Base-by-base conservation (phyloP, 139 green algal genomes). In the Deuterostichococcus epilithicus region DNA sequence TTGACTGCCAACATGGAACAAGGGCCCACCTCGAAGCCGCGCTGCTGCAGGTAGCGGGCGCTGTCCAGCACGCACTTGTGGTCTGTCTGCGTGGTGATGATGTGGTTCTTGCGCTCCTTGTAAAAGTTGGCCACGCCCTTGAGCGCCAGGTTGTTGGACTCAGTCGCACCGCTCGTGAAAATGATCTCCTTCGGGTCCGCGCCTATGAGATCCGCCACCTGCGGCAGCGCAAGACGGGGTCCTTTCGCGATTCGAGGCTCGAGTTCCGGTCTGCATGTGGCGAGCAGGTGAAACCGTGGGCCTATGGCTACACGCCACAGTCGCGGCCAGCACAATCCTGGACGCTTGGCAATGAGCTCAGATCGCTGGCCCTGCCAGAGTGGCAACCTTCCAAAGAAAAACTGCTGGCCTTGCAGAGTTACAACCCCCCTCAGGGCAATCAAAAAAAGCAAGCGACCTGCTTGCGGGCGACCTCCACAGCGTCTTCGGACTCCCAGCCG, bases 151-250 rank as follows among this genome's bases (percentile, higher is more conserved):
- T 99, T 99, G 91, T 99, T 99, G 36, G 88, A 93, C 84, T 99
- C 95, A 0, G 96, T 99, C 5, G 95, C 96, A 0, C 96, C 96
- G 15, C 83, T 94, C 10, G 96, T 99, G 86, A 99, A 99, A 34
- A 99, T 89, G 71, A 99, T 98, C 87, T 99, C 96, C 81, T 98
- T 98, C 37, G 94, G 81, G 76, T 97, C 89, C 28, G 95, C 94
- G 5, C 92, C 92, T 65, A 99, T 92, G 10, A 98, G 77, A 0
- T 59, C 10, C 3, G 95, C 95, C 13, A 98, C 87, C 88, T 97
- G 89, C 34, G 74, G 35, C 25, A 15, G 34, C 1, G 28, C 28
- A 47, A n/a, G n/a, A n/a, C n/a, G n/a, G n/a, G n/a, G n/a, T n/a
- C n/a, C n/a, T n/a, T n/a, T n/a, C n/a, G n/a, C n/a, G n/a, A n/a